Evolutionary conservation across 1,284 basidiomycete species (phyloP).

Genomic region (Cryptococcus hybrid): DNA sequence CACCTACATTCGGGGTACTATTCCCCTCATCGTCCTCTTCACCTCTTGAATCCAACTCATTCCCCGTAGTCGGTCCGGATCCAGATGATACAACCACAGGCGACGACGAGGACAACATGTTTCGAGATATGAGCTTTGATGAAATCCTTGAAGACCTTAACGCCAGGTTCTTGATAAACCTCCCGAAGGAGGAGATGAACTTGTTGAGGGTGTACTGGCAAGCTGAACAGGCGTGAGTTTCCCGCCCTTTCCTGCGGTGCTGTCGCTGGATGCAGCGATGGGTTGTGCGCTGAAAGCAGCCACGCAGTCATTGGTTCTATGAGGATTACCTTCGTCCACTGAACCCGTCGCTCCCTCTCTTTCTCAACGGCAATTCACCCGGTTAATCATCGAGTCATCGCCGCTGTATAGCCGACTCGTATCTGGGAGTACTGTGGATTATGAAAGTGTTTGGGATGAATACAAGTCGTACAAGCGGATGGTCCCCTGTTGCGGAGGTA

Average conservation of each 20-base stretch:
- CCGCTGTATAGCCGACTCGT: conserved; percentile 34
- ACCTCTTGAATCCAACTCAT: too few relatives aligned
- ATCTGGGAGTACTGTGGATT: conserved; percentile 27
- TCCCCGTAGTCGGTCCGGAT: background rate
- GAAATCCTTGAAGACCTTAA: conserved; percentile 84
- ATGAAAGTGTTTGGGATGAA: conserved; percentile 49
- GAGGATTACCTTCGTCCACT: conserved; percentile 96
- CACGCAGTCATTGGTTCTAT: conserved; percentile 93
- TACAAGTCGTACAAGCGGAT: conserved; percentile 88
- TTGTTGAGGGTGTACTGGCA: conserved; percentile 97
- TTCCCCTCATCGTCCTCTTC: too few relatives aligned
- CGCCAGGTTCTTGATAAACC: conserved; percentile 95
- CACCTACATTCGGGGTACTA: too few relatives aligned
- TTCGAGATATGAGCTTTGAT: conserved; percentile 43
- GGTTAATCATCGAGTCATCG: conserved; percentile 68
- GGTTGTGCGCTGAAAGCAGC: background rate
- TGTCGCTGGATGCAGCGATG: background rate
- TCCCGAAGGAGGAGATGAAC: conserved; percentile 88
- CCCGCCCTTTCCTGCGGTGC: background rate
- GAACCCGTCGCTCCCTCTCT: conserved; percentile 81
- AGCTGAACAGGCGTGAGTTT: conserved; percentile 91
- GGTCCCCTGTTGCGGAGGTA: conserved; percentile 98
- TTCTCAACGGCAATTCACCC: conserved; percentile 90
- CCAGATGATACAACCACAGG: conserved; percentile 11
- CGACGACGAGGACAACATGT: conserved; percentile 39